phyloP scores from a whole-genome alignment of 2,329 filamentous ascomycete genomes.

The Lithohypha guttulata region DNA sequence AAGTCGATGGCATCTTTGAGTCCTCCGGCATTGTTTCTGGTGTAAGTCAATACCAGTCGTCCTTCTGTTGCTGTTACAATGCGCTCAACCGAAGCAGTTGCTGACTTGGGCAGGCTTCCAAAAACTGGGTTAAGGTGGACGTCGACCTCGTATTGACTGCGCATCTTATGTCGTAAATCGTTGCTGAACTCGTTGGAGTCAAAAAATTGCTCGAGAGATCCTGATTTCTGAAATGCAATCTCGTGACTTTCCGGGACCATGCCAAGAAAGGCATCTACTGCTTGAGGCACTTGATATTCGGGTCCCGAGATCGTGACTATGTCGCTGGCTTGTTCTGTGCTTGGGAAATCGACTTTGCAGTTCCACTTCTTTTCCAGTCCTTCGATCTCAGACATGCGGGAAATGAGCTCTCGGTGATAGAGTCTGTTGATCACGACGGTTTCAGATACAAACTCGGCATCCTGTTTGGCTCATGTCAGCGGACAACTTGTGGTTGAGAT shows the following conservation, averaged over 20 bases:
- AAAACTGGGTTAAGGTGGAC: conserved; percentile 52
- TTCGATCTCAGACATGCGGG: conserved; percentile 79
- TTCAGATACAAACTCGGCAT: conserved; percentile 93
- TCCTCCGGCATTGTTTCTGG: conserved; percentile 90
- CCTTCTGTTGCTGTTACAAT: conserved; percentile 40
- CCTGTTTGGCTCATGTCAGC: too few species aligned
- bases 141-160: conserved; percentile 84
- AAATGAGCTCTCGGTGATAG: conserved; percentile 87
- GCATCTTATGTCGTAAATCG: conserved; percentile 73
- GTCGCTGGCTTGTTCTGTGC: conserved; percentile 93
- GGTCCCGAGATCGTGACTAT: conserved; percentile 91
- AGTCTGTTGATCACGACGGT: conserved; percentile 87
- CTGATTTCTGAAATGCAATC: conserved; percentile 66
- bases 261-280: conserved; percentile 88
- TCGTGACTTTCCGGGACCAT: conserved; percentile 98
- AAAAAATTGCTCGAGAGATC: conserved; percentile 69
- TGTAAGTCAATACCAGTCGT: conserved; percentile 66
- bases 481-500: too few species aligned
- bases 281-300: conserved; percentile 95
- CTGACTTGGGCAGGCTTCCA: conserved; percentile 25
- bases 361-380: conserved; percentile 98
- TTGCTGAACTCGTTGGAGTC: conserved; percentile 69
- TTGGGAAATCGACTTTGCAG: conserved; percentile 97
- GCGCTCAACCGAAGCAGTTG: conserved; percentile 28
- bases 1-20: conserved; percentile 95